Percentiles rank a stretch among this genome's conserved stretches.
phyloP scores from a whole-genome alignment of 2,329 filamentous ascomycete genomes.

The Fusarium subglutinans region DNA sequence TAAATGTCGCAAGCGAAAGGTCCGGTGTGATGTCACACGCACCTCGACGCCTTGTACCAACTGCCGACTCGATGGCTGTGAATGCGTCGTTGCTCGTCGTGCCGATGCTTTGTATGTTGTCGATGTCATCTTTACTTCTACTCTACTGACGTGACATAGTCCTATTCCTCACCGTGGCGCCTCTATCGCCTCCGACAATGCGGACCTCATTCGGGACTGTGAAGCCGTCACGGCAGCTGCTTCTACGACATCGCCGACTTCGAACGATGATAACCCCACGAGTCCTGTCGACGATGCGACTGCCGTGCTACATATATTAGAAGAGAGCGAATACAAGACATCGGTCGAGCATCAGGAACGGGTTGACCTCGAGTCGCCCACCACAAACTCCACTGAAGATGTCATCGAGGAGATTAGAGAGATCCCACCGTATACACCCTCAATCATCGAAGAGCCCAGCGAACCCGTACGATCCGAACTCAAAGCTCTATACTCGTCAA shows the following conservation, averaged over 20 bases:
- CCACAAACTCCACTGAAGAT: neutral
- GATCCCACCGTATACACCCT: neutral
- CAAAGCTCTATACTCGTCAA: slow-evolving; percentile 30
- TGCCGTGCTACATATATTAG: neutral
- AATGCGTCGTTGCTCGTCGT: slow-evolving; percentile 26
- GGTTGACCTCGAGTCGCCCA: neutral
- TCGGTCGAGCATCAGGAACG: neutral
- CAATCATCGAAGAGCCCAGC: neutral
- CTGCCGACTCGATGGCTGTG: slow-evolving; percentile 31
- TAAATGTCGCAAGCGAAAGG: slow-evolving; percentile 35
- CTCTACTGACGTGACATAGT: neutral
- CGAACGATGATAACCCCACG: neutral
- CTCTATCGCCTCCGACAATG: neutral
- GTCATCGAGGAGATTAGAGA: neutral
- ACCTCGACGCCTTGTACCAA: slow-evolving; percentile 35
- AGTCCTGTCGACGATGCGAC: slow-evolving; percentile 9
- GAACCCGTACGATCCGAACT: slow-evolving; percentile 22
- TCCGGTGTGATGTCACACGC: slow-evolving; percentile 36
- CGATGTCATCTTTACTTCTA: fast-evolving
- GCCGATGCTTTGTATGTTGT: slow-evolving; percentile 17
- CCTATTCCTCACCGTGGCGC: neutral
- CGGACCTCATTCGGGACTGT: neutral
- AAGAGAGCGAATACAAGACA: neutral
- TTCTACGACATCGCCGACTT: slow-evolving; percentile 7
- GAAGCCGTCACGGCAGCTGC: slow-evolving; percentile 9